phyloP scores from a whole-genome alignment of 176 grass and related monocot species.

The Dendrocalamus sinicus region DNA sequence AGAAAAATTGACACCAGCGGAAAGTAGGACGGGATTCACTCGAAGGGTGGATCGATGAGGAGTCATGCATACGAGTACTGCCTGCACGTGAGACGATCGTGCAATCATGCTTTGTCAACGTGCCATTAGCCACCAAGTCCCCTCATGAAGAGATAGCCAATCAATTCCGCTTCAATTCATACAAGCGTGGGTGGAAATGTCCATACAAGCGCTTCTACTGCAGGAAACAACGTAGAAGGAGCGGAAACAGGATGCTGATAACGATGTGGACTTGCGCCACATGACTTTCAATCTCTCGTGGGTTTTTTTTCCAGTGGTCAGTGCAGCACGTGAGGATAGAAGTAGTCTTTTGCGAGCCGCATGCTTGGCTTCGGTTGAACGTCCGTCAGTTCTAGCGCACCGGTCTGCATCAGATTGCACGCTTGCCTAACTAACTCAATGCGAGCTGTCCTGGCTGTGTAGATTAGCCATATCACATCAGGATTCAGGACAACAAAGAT shows the following conservation, averaged over 20 bases:
- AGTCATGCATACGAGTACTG: neutral
- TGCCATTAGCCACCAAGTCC: neutral
- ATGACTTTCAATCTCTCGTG: neutral
- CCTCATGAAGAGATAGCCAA: neutral
- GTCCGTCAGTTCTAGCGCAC: constrained; percentile 12
- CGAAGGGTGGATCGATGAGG: neutral
- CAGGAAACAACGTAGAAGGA: constrained; percentile 2
- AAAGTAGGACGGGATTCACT: neutral
- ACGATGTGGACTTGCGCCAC: neutral
- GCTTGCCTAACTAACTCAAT: neutral
- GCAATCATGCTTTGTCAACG: neutral
- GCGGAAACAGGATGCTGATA: neutral
- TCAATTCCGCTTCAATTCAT: neutral
- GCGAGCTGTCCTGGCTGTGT: neutral
- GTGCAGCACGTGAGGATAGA: no score
- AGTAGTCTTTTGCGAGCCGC: neutral
- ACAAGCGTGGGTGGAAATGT: neutral
- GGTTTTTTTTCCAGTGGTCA: no score
- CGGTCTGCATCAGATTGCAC: constrained; percentile 14
- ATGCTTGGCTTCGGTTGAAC: neutral
- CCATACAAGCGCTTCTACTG: neutral
- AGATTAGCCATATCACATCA: constrained; percentile 20
- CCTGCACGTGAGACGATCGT: neutral
- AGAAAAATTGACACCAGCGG: no score
- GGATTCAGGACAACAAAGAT: neutral